Conservation (phyloP, 1,284 basidiomycete genomes). For the Garcileccinum viscosum region DNA sequence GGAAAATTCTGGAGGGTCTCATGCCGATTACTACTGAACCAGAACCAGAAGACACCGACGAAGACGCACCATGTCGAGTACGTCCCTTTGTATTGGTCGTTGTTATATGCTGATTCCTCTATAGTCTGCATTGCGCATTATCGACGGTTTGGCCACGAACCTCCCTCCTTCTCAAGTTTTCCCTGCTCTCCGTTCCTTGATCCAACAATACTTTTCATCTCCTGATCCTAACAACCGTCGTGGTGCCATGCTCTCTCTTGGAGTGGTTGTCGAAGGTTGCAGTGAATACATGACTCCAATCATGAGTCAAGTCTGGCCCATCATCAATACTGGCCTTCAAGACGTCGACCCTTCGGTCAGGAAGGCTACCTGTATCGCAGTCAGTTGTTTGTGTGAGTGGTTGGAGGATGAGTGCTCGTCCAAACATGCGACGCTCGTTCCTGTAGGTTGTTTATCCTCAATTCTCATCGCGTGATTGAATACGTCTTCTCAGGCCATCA, state of each 20-base stretch:
- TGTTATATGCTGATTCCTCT: constrained; percentile 20
- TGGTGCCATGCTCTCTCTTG: constrained; percentile 95
- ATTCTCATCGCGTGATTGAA: constrained; percentile 1
- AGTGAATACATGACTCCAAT: constrained; percentile 97
- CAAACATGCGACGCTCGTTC: constrained; percentile 86
- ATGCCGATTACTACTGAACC: constrained; percentile 94
- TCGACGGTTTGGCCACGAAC: constrained; percentile 92
- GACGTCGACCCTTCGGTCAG: constrained; percentile 88
- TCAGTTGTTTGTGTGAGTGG: constrained; percentile 98
- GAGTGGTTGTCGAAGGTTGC: constrained; percentile 96
- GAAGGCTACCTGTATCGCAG: constrained; percentile 93
- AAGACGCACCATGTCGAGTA: constrained; percentile 90
- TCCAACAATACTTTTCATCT: constrained; percentile 84
- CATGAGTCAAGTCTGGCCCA: constrained; percentile 92
- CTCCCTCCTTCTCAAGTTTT: constrained; percentile 97
- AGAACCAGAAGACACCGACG: constrained; percentile 87
- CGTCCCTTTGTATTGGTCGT: constrained; percentile 34
- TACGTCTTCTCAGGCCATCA: constrained; percentile 66
- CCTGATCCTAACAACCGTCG: constrained; percentile 83
- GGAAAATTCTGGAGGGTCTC: constrained; percentile 87
- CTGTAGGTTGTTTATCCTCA: constrained; percentile 57
- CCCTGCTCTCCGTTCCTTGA: constrained; percentile 86
- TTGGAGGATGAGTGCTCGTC: constrained; percentile 91
- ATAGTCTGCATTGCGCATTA: constrained; percentile 90
- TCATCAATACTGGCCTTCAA: constrained; percentile 88